Evolutionary conservation across 2,329 filamentous ascomycete genomes (phyloP).

Genomic region (Pezicula neosporulosa): DNA sequence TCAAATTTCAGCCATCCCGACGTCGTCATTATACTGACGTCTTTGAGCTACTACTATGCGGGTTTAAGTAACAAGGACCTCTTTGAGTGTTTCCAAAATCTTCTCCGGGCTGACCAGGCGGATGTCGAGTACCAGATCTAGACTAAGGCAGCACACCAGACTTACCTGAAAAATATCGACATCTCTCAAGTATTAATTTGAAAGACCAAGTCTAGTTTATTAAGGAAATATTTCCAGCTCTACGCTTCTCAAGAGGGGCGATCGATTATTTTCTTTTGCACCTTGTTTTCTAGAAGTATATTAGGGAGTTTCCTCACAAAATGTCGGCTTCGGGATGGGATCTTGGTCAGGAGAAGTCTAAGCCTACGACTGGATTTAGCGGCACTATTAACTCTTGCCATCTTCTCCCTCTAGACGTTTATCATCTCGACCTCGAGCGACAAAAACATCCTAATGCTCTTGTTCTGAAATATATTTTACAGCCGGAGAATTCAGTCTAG

Average conservation of each 20-base stretch:
- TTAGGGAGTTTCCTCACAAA: conserved; percentile 59
- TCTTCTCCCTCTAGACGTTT: conserved; percentile 51
- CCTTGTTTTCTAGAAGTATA: conserved; percentile 56
- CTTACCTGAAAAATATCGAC: conserved; percentile 33
- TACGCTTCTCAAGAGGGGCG: conserved; percentile 46
- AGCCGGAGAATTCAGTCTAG: too few species aligned
- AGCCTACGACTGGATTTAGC: conserved; percentile 60
- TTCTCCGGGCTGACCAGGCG: conserved; percentile 49
- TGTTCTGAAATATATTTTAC: conserved; percentile 58
- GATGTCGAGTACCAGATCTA: conserved; percentile 46
- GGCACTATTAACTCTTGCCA: conserved; percentile 62
- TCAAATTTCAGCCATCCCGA: conserved; percentile 61
- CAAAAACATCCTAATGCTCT: conserved; percentile 64
- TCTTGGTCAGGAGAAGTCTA: conserved; percentile 40
- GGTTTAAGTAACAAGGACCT: conserved; percentile 50
- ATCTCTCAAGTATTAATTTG: conserved; percentile 51
- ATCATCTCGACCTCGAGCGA: conserved; percentile 46
- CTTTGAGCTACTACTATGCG: conserved; percentile 48
- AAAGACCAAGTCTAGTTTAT: conserved; percentile 47
- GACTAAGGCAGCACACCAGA: conserved; percentile 30
- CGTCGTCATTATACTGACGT: conserved; percentile 51
- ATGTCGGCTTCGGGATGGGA: conserved; percentile 60
- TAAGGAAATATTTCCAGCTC: conserved; percentile 43
- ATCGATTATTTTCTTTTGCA: conserved; percentile 60
- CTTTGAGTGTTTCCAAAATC: conserved; percentile 38